Evolutionary conservation across 768 basidiomycete genomes (phyloP), one percentile per base, ranked within the genome.

Genomic region (Kondoa malvinella): DNA sequence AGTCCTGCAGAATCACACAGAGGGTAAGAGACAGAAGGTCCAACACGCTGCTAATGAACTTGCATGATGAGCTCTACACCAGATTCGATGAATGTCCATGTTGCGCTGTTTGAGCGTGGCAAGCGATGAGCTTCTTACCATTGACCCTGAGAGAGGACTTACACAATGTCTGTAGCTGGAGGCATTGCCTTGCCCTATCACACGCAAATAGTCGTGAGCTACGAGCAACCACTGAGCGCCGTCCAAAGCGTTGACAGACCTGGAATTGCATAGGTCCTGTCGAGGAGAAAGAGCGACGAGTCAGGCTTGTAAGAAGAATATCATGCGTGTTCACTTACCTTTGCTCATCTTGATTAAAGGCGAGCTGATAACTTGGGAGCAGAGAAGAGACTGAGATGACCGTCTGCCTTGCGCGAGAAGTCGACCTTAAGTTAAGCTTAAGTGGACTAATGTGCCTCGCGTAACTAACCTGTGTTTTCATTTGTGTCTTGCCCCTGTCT

Each of bases 41-140:
- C 25, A 17, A 34, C n/a, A 4, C 29, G 25, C 59, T 62, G 59
- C 66, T 33, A 40, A 29, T 61, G 3, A 34, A 56, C 3, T 25
- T 63, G 31, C 66, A 74, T 74, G 70, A 73, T 70, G 66, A 69
- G 69, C 57, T 73, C 71, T 68, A 75, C 71, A 72, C 73, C 86
- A 68, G 91, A 88, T 77, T 89, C 86, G 58, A 92, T 83, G 75
- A 86, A 92, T 3, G 82, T 80, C 90, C 90, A 92, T 30, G 88
- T 91, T n/a, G 87, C 87, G 14, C 81, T 29, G 4, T 21, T 25
- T 4, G 25, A 15, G 4, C 56, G 66, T 29, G 26, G 4, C 15
- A 29, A 29, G 26, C 3, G 4, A 34, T 29, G 4, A n/a, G 21
- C 33, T n/a, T 33, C 34, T n/a, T n/a, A n/a, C n/a, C n/a, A n/a